These are phyloP conservation scores for Penicillium aurantiogriseum DNA, from an alignment of 2,329 filamentous ascomycete genomes.

Conservation along the genomic window DNA sequence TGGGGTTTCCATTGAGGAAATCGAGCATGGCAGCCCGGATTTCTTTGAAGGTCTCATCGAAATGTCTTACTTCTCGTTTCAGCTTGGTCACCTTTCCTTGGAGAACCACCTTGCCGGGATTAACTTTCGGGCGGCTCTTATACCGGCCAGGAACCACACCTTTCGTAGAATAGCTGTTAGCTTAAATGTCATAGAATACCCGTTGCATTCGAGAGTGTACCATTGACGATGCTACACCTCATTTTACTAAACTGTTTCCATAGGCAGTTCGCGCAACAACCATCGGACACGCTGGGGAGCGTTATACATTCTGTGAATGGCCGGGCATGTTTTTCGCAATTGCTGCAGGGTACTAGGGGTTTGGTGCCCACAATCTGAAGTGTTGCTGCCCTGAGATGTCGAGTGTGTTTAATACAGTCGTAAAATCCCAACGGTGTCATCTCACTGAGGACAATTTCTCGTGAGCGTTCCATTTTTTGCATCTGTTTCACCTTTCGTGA, in stretches of 20 bases:
- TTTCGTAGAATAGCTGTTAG: background rate
- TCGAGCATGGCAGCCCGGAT: background rate
- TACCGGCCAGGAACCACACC: background rate
- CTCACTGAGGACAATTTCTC: background rate
- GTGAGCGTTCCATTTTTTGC: background rate
- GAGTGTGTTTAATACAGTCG: rapidly evolving
- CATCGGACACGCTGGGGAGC: background rate
- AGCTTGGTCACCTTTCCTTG: background rate
- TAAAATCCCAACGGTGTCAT: background rate
- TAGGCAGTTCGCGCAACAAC: background rate
- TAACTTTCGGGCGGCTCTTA: background rate
- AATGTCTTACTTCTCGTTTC: background rate
- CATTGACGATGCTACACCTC: background rate
- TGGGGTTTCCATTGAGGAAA: background rate
- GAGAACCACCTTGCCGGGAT: background rate
- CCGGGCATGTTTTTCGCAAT: background rate
- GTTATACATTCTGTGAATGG: background rate
- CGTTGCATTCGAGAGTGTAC: background rate
- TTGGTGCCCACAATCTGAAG: background rate
- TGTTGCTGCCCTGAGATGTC: no score
- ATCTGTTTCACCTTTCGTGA: background rate
- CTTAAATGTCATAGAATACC: background rate
- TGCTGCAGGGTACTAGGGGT: background rate
- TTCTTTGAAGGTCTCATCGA: background rate
- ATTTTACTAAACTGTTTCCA: background rate